Conservation (phyloP, 208 protist species). For the Leishmania tarentolae region DNA sequence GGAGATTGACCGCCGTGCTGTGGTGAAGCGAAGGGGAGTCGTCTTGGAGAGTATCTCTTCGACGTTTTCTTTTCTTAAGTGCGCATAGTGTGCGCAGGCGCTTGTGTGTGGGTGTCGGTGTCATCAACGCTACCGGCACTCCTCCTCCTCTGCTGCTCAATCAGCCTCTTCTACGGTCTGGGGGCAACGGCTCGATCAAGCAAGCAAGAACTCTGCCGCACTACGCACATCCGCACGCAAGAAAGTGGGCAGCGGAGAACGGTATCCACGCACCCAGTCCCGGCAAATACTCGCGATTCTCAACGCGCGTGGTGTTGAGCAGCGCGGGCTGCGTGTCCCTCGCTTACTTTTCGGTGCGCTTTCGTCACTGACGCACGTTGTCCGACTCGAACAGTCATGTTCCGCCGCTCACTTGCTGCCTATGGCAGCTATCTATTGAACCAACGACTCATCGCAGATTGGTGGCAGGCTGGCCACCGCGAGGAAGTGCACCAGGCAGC, state of each 20-base stretch:
- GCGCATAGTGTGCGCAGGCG: background rate
- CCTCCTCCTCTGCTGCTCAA: background rate
- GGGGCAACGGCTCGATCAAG: background rate
- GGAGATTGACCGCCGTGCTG: background rate
- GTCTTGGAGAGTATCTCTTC: background rate
- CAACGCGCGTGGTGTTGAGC: too few relatives aligned
- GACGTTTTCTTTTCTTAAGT: background rate
- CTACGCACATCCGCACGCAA: background rate
- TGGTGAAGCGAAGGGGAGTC: background rate
- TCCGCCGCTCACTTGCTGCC: conserved; percentile 23
- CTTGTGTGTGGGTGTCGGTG: background rate
- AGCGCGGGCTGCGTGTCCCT: background rate
- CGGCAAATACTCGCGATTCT: background rate
- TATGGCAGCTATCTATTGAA: conserved; percentile 64
- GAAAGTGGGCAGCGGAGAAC: background rate
- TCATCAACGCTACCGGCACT: background rate
- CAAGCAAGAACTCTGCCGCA: background rate
- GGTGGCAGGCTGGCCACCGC: conserved; percentile 81
- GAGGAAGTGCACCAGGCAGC: conserved; percentile 66
- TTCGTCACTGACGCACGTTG: too few relatives aligned
- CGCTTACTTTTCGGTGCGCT: background rate
- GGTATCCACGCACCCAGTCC: background rate
- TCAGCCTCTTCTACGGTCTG: background rate
- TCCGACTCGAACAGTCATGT: conserved; percentile 12
- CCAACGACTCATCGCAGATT: conserved; percentile 68